Evolutionary conservation across 176 grass and related monocot species (phyloP), one percentile per base, ranked within the genome.

Genomic region (Chloris gayana): DNA sequence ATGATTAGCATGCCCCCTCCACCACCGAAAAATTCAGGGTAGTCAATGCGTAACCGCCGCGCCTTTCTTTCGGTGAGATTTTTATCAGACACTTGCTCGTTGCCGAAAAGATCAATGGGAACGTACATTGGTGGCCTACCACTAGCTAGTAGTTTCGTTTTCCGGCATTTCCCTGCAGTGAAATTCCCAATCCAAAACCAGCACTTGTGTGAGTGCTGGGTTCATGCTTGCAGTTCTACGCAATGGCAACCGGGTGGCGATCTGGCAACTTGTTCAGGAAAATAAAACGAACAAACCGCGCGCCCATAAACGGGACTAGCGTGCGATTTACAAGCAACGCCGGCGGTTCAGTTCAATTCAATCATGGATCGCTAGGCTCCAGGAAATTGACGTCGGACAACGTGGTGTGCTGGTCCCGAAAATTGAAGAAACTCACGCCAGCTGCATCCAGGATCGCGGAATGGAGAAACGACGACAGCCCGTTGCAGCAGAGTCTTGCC

Each of bases 51-150:
- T 77, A 69, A 49, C 64, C 1, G 9, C 27, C 26, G 27, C 12
- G 47, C 10, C 19, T 42, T 21, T 11, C 80, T 83, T 83, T 83
- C 46, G 67, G 73, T 72, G 58, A 44, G 34, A 10, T n/a, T n/a
- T 25, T 24, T 12, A 5, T 4, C 49, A 22, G 14, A 15, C 18
- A 22, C 50, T 7, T 54, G 19, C 6, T 54, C 5, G 37, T 18
- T 14, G 2, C 19, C 15, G 3, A 11, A 37, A 75, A 67, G 49
- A 67, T 4, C n/a, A 46, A 60, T n/a, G 25, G 0, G 1, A n/a
- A 9, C 60, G 8, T 27, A 6, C 35, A 37, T 22, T 6, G 18
- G 29, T 24, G 30, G 9, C 29, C 70, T 61, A 62, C 66, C 39
- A 8, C 53, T 38, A n/a, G n/a, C n/a, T n/a, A 37, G 35, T 37